Evolutionary conservation across 805 yeast genomes (phyloP), one percentile per base, ranked within the genome.

Genomic region (Saturnispora halmiae): DNA sequence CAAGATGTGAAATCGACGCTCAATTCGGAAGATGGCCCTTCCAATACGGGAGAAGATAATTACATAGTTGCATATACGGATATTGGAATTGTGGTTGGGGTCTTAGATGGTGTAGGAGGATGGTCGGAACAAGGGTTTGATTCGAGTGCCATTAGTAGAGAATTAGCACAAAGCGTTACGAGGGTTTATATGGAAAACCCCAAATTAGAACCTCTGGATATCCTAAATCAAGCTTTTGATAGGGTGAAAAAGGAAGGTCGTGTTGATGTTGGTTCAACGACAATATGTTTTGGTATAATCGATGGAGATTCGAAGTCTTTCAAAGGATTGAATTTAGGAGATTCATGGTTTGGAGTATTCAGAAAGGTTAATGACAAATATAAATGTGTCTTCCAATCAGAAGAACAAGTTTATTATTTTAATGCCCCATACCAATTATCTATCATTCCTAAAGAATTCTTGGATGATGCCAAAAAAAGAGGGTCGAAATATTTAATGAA

Each of bases 61-160:
- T 77, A 69, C 51, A 75, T 82, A 43, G 65, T 78, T 21, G 67
- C 75, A 7, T 59, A 59, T 18, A 62, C 62, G 22, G 62, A 63
- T 37, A 67, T 70, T 3, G 61, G 60, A 22, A 46, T 79, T 0
- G 73, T 81, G 4, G 69, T 78, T n/a, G 94, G 90, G 18, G 92
- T 83, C 3, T 82, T 96, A 5, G 98, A 90, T 62, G 98, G 98
- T 11, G 97, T 92, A 4, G 97, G 97, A 13, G 97, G 97, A 3
- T 90, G 97, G 96, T 74, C 83, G 1, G 92, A 84, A 46, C 79
- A 83, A 35, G 96, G 96, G 0, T 82, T 77, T 52, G 96, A 90
- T 58, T 83, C 95, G 2, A 73, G 86, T 43, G 90, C 90, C 6
- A 83, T 90, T 45, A 79, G 92, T 31, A 69, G 94, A 50, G 92